A percentile compares a stretch with the other conserved stretches of the same genome.
phyloP scores from a whole-genome alignment of 306 rosid genomes.

The Carpinus fangiana region DNA sequence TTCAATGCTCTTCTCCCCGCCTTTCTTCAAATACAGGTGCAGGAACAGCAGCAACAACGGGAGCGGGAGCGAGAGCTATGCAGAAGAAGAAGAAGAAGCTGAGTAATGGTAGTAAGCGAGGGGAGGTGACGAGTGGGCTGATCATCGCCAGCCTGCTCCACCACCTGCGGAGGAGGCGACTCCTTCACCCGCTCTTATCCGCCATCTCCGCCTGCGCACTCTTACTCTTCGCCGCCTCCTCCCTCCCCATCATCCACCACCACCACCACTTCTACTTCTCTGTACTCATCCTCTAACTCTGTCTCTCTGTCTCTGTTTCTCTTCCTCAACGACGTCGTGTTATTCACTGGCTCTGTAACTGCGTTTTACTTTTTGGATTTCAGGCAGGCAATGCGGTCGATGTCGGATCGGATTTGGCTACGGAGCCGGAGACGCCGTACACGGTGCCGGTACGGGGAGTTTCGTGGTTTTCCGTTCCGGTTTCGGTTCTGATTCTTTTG shows the following conservation, averaged over 20 bases:
- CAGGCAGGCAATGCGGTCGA: conserved; percentile 32
- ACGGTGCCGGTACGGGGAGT: conserved; percentile 37
- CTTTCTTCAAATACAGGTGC: background rate
- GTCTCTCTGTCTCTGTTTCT: background rate
- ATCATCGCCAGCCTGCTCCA: conserved; percentile 30
- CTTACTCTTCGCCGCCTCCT: conserved; percentile 46
- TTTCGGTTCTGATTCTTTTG: conserved; percentile 3
- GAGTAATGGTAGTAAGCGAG: conserved; percentile 1
- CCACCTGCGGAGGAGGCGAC: conserved; percentile 27
- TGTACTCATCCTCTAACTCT: conserved; percentile 11
- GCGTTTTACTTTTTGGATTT: background rate
- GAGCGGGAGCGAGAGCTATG: conserved; percentile 6
- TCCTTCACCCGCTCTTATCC: conserved; percentile 47
- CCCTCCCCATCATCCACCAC: conserved; percentile 42
- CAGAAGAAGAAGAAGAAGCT: conserved; percentile 37
- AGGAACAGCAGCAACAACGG: background rate
- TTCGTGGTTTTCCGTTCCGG: background rate
- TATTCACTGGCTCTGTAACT: background rate
- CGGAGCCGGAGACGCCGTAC: conserved; percentile 26
- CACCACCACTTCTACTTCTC: conserved; percentile 30
- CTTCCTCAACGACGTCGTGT: background rate
- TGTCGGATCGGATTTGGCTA: conserved; percentile 12
- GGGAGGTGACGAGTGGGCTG: background rate
- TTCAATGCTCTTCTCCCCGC: background rate
- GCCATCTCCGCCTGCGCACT: conserved; percentile 55